These are phyloP conservation scores for Papilionanthe hybrid DNA, from an alignment of 116 monocot genomes.

Conservation along the genomic window DNA sequence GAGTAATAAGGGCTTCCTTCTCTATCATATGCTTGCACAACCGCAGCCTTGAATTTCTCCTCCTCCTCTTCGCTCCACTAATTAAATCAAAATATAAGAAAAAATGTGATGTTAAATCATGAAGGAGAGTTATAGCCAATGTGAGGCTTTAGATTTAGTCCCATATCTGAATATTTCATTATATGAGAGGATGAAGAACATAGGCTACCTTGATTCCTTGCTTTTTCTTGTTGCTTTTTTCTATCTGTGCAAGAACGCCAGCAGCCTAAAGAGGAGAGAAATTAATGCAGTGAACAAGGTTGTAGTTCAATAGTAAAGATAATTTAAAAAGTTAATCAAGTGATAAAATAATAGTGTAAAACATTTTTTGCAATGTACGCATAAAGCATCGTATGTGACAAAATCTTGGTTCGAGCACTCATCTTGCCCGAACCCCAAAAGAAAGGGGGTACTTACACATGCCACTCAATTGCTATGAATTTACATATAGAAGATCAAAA, in stretches of 20 bases:
- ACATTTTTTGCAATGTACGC: neutral
- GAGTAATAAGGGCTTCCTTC: slow-evolving; percentile 97
- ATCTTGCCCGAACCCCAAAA: too few relatives aligned
- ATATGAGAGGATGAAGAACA: neutral
- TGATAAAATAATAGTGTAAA: neutral
- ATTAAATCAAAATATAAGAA: neutral
- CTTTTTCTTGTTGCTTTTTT: slow-evolving; percentile 76
- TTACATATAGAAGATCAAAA: too few relatives aligned
- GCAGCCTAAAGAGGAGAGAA: slow-evolving; percentile 54
- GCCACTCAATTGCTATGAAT: too few relatives aligned
- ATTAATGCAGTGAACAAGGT: neutral
- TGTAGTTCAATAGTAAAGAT: neutral
- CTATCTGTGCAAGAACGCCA: slow-evolving; percentile 93
- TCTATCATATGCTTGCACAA: slow-evolving; percentile 88
- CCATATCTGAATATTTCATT: neutral
- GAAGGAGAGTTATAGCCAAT: too few relatives aligned
- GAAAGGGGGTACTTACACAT: too few relatives aligned
- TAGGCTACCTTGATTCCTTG: slow-evolving; percentile 59
- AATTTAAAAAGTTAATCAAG: neutral
- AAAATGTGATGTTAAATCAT: too few relatives aligned
- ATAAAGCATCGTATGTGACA: neutral
- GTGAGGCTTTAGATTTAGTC: too few relatives aligned
- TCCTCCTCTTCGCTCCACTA: slow-evolving; percentile 86
- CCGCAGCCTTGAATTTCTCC: slow-evolving; percentile 60
- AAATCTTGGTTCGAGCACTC: too few relatives aligned